Percentiles rank a stretch among this genome's conserved stretches.
Conservation (phyloP, 257 asterid species). For the Solanum raphanifolium region DNA sequence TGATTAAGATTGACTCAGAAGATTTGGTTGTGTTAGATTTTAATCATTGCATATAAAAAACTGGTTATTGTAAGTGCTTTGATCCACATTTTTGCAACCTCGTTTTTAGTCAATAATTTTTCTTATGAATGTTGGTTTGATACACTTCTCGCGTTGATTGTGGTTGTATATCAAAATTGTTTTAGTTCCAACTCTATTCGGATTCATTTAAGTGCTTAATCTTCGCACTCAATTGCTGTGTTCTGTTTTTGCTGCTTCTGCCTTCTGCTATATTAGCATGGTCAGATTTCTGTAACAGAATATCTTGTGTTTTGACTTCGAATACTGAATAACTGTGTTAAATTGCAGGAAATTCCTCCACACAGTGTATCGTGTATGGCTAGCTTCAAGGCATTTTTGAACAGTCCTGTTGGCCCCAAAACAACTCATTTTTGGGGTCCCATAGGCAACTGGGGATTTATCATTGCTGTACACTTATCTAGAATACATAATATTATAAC, state of each 20-base stretch:
- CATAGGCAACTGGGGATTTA: slow-evolving; percentile 61
- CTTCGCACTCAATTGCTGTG: not conserved
- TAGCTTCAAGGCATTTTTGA: slow-evolving; percentile 49
- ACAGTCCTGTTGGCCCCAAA: slow-evolving; percentile 64
- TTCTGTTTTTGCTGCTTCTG: not conserved
- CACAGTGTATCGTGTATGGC: slow-evolving; percentile 17
- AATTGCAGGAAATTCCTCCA: not conserved
- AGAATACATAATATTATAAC: not conserved
- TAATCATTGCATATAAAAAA: not conserved
- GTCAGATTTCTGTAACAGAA: not conserved
- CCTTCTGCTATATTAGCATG: not conserved
- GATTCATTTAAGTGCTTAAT: not conserved
- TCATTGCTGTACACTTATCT: slow-evolving; percentile 39
- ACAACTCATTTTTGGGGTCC: slow-evolving; percentile 22
- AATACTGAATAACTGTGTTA: not conserved
- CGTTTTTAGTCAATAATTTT: not conserved
- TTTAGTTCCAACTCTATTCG: not conserved
- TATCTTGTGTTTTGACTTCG: not conserved
- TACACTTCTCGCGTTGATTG: not conserved
- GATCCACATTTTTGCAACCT: not conserved
- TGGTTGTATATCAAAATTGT: not conserved
- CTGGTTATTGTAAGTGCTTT: not conserved
- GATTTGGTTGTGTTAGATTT: not conserved
- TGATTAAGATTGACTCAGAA: not conserved
- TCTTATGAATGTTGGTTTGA: not conserved